These are phyloP conservation scores for Croton setiger DNA, from an alignment of 441 rosid genomes.

Conservation along the genomic window DNA sequence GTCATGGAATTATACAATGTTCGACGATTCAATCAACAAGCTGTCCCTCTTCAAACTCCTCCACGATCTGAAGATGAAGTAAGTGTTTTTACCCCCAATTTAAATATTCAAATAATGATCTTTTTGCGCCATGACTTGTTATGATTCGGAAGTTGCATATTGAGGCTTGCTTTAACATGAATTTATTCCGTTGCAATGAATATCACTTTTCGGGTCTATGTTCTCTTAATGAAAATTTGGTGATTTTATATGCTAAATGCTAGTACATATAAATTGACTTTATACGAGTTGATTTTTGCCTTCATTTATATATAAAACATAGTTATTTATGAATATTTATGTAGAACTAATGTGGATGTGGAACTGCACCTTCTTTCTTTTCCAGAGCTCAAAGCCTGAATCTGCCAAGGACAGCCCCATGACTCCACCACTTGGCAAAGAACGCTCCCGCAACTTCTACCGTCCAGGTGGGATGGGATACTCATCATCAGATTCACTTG, in stretches of 20 bases:
- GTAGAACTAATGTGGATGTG: background rate
- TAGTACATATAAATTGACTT: background rate
- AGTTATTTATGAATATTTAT: background rate
- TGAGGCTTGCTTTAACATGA: background rate
- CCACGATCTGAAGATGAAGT: constrained; percentile 80
- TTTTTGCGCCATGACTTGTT: background rate
- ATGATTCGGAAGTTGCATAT: background rate
- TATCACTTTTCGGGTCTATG: background rate
- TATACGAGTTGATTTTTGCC: background rate
- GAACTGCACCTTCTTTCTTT: background rate
- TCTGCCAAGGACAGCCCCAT: constrained; percentile 61
- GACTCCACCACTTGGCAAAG: constrained; percentile 71
- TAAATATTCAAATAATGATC: background rate
- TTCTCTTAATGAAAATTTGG: background rate
- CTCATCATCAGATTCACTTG: constrained; percentile 63
- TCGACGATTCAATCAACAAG: constrained; percentile 58
- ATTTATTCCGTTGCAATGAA: background rate
- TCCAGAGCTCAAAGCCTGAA: constrained; percentile 51
- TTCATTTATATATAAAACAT: background rate
- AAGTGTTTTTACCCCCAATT: constrained; percentile 18
- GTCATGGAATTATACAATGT: constrained; percentile 94
- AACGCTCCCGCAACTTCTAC: constrained; percentile 40
- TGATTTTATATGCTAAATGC: background rate
- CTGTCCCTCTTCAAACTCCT: constrained; percentile 65
- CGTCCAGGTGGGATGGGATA: constrained; percentile 44